Percentiles rank a stretch among this genome's conserved stretches.
These are phyloP conservation scores for Pleurotus cornucopiae DNA, from an alignment of 768 basidiomycete species.

Conservation along the genomic window DNA sequence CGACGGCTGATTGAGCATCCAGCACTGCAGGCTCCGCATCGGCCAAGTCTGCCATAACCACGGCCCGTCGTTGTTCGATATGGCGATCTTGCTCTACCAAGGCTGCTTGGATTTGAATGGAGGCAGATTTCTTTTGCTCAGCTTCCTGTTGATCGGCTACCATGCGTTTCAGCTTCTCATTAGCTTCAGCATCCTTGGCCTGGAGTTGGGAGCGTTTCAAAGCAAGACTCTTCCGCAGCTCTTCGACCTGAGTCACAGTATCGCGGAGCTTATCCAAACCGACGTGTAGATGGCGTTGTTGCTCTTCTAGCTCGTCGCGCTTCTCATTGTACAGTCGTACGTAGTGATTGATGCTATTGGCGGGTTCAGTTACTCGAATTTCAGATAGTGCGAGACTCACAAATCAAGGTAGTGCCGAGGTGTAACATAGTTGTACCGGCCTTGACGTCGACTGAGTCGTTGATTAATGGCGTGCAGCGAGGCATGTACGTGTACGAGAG, in stretches of 20 bases:
- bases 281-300: conserved; percentile 96
- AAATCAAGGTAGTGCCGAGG: conserved; percentile 98
- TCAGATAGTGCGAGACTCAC: conserved; percentile 47
- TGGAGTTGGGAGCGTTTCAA: conserved; percentile 90
- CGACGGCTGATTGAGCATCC: conserved; percentile 94
- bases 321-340: conserved; percentile 94
- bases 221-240: conserved; percentile 91
- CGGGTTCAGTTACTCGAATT: conserved; percentile 9
- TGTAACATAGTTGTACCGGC: conserved; percentile 95
- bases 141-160: conserved; percentile 98
- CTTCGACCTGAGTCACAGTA: conserved; percentile 96
- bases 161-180: conserved; percentile 97
- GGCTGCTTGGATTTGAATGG: conserved; percentile 92
- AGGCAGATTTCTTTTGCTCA: conserved; percentile 95
- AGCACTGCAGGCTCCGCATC: conserved; percentile 97
- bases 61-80: conserved; percentile 82
- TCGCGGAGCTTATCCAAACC: conserved; percentile 95
- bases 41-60: conserved; percentile 93
- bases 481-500: conserved; percentile 86
- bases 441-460: conserved; percentile 85
- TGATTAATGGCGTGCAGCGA: conserved; percentile 88
- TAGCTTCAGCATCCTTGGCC: conserved; percentile 92
- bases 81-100: conserved; percentile 86
- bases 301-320: conserved; percentile 95
- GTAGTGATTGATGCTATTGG: conserved; percentile 88